These are phyloP conservation scores for Allomyces macrogynus DNA, from an alignment of 192 early-diverging fungal genomes.

Conservation along the genomic window DNA sequence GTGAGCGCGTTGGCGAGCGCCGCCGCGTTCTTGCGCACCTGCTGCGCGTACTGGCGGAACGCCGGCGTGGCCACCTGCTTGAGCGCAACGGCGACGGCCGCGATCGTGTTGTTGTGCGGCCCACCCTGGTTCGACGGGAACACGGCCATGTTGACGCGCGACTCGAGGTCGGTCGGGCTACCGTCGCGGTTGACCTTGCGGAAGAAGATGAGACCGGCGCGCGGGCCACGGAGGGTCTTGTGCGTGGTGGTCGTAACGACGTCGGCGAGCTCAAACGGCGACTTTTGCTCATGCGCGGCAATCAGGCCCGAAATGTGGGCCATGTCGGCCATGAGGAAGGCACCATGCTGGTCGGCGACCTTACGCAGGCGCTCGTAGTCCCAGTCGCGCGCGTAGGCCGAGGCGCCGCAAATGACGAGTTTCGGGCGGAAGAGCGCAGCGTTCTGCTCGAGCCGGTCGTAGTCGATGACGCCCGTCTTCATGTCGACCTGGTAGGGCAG, in stretches of 20 bases:
- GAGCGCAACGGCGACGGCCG: conserved; percentile 87
- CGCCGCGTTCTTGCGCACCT: conserved; percentile 83
- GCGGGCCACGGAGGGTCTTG: conserved; percentile 98
- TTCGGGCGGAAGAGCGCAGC: conserved; percentile 90
- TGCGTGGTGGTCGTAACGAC: conserved; percentile 99
- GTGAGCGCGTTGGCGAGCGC: conserved; percentile 61
- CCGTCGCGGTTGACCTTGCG: conserved; percentile 34
- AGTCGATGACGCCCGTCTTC: conserved; percentile 78
- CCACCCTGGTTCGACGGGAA: conserved; percentile 99
- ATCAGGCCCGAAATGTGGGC: conserved; percentile 98
- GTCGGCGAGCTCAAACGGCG: conserved; percentile 95
- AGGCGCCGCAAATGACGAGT: conserved; percentile 96
- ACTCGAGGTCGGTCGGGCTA: conserved; percentile 78
- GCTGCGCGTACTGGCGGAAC: conserved; percentile 84
- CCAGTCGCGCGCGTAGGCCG: conserved; percentile 96
- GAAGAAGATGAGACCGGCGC: conserved; percentile 98
- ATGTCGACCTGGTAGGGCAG: conserved; percentile 92
- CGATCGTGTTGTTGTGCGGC: conserved; percentile 99
- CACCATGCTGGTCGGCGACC: conserved; percentile 88
- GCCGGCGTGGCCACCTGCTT: conserved; percentile 89
- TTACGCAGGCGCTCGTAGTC: conserved; percentile 91
- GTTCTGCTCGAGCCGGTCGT: conserved; percentile 81
- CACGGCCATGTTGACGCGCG: conserved; percentile 91
- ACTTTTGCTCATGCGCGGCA: conserved; percentile 68
- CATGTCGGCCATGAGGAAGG: conserved; percentile 96